A percentile compares a stretch with the other conserved stretches of the same genome.
Conservation (phyloP, 2,329 filamentous ascomycete genomes). For the Graphiopsis chlorocephala region DNA sequence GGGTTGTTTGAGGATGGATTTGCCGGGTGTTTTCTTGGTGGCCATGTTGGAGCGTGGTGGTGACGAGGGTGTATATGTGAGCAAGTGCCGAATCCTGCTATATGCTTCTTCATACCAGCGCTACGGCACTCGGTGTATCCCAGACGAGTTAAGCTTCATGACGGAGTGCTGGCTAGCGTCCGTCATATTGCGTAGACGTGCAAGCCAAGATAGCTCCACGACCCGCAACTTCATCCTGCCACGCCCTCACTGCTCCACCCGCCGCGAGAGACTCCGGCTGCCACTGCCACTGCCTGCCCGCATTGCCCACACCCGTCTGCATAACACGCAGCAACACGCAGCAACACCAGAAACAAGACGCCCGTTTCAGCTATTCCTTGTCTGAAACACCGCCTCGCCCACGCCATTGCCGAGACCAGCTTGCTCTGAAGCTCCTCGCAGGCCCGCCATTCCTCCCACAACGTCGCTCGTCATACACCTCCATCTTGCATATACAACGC, state of each 20-base stretch:
- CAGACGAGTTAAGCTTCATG: neutral
- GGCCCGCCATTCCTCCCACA: slow-evolving; percentile 4
- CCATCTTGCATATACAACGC: neutral
- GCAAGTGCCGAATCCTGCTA: neutral
- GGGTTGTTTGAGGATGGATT: slow-evolving; percentile 47
- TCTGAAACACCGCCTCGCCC: neutral
- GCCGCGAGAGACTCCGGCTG: neutral
- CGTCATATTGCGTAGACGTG: neutral
- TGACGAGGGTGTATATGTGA: neutral
- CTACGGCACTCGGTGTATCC: no score
- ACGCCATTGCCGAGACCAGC: slow-evolving; percentile 9
- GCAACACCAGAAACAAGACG: neutral
- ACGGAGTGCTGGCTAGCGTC: neutral
- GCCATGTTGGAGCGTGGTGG: slow-evolving; percentile 21
- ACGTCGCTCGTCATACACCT: neutral
- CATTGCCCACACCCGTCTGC: neutral
- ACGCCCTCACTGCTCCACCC: neutral
- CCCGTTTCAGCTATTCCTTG: neutral
- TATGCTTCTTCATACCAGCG: neutral
- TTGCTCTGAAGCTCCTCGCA: neutral
- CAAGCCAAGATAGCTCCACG: neutral
- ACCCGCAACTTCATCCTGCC: neutral
- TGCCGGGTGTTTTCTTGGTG: slow-evolving; percentile 34
- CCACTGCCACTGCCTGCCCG: neutral
- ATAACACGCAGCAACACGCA: neutral